Evolutionary conservation across 2,329 filamentous ascomycete genomes (phyloP).

Genomic region (Aspergillus costaricaensis): DNA sequence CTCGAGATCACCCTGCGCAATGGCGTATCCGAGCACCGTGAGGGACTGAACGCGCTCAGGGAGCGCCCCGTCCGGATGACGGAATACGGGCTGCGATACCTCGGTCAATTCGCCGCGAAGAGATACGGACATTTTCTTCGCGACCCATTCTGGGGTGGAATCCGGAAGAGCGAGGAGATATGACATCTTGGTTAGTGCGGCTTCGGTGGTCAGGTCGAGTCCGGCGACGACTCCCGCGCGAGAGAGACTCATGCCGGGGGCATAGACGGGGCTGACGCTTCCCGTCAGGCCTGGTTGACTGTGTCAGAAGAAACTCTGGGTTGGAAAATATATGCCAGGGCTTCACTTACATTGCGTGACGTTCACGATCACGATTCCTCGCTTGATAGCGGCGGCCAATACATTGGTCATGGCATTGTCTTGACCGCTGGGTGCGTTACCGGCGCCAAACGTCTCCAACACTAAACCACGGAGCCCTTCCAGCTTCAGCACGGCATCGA

Average conservation of each 20-base stretch:
- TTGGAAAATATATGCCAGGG: no score
- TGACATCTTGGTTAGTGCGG: conserved; percentile 85
- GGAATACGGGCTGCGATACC: conserved; percentile 70
- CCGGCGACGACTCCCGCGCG: conserved; percentile 86
- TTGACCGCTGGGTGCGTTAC: conserved; percentile 81
- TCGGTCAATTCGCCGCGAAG: conserved; percentile 86
- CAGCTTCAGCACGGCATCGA: conserved; percentile 77
- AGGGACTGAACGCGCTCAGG: conserved; percentile 65
- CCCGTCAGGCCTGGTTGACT: conserved; percentile 55
- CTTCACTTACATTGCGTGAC: conserved; percentile 87
- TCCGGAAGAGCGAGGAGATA: conserved; percentile 74
- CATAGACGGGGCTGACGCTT: conserved; percentile 76
- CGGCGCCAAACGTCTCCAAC: conserved; percentile 89
- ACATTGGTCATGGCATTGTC: conserved; percentile 78
- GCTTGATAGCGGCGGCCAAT: conserved; percentile 72
- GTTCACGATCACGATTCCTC: conserved; percentile 84
- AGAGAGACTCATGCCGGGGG: conserved; percentile 74
- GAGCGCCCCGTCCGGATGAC: conserved; percentile 66
- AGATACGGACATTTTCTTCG: conserved; percentile 69
- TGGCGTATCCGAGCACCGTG: conserved; percentile 76
- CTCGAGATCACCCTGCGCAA: conserved; percentile 68
- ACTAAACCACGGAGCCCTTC: conserved; percentile 79
- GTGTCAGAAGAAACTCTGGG: conserved; percentile 23
- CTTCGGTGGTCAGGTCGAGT: conserved; percentile 85
- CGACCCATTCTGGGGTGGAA: conserved; percentile 66